Conservation (phyloP, 2,329 filamentous ascomycete genomes). For the Penicillium sp. region DNA sequence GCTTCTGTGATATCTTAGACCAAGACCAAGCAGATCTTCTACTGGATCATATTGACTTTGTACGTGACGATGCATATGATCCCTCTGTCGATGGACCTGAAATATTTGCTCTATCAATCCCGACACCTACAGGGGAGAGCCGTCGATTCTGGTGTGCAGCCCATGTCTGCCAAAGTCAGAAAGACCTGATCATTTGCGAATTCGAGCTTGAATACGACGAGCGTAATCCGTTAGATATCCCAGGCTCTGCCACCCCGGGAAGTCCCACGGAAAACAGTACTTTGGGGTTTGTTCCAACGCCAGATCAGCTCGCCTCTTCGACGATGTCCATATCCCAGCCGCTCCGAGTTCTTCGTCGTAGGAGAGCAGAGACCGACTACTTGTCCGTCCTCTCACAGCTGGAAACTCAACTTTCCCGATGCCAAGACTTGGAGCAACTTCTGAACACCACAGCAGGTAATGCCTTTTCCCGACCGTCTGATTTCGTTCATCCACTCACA, state of each 20-base stretch:
- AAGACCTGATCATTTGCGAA: conserved; percentile 78
- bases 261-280: conserved; percentile 46
- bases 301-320: conserved; percentile 73
- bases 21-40: conserved; percentile 84
- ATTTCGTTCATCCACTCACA: neutral
- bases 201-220: conserved; percentile 86
- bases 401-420: conserved; percentile 72
- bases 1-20: conserved; percentile 79
- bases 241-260: conserved; percentile 18
- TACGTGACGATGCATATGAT: conserved; percentile 78
- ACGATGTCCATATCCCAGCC: conserved; percentile 75
- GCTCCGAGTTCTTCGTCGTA: conserved; percentile 72
- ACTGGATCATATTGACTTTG: conserved; percentile 84
- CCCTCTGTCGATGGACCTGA: conserved; percentile 76
- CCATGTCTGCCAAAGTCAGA: conserved; percentile 69
- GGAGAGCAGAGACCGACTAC: conserved; percentile 70
- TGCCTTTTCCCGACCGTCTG: neutral
- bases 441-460: conserved; percentile 69
- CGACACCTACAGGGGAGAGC: conserved; percentile 55
- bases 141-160: conserved; percentile 85
- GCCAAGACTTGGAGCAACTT: conserved; percentile 69
- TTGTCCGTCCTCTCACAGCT: conserved; percentile 93
- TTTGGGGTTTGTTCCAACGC: conserved; percentile 68
- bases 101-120: conserved; percentile 77
- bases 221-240: conserved; percentile 43